These are phyloP conservation scores for Sclerotinia borealis DNA, from an alignment of 2,329 filamentous ascomycete genomes.

Conservation along the genomic window DNA sequence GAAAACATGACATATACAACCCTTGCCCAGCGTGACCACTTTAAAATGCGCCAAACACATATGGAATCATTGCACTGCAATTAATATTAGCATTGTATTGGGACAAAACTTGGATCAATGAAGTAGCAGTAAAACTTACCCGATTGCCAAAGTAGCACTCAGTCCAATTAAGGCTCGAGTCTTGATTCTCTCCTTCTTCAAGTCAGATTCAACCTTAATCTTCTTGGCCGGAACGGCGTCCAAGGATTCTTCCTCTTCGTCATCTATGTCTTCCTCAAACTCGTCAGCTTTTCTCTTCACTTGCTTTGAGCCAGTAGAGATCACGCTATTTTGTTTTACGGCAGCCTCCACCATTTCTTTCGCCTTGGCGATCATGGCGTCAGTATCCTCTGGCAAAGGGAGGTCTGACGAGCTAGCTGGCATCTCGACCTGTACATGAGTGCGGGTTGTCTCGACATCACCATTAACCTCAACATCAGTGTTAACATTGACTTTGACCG, in stretches of 20 bases:
- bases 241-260: not conserved
- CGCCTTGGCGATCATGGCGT: constrained; percentile 78
- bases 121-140: constrained; percentile 55
- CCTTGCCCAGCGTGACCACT: not conserved
- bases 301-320: constrained; percentile 61
- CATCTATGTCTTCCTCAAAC: constrained; percentile 35
- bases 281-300: constrained; percentile 41
- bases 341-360: constrained; percentile 80
- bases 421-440: constrained; percentile 69
- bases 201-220: constrained; percentile 66
- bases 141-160: constrained; percentile 78
- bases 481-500: constrained; percentile 65
- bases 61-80: constrained; percentile 32
- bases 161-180: constrained; percentile 81
- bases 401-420: constrained; percentile 61
- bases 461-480: constrained; percentile 50
- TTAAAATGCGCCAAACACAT: constrained; percentile 30
- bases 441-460: constrained; percentile 64
- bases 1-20: constrained; percentile 12
- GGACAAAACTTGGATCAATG: not conserved
- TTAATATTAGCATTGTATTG: constrained; percentile 15
- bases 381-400: constrained; percentile 69
- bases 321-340: constrained; percentile 35
- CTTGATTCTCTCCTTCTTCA: constrained; percentile 80
- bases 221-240: constrained; percentile 59